phyloP scores from a whole-genome alignment of 2,329 filamentous ascomycete species.

The Madurella fahalii region DNA sequence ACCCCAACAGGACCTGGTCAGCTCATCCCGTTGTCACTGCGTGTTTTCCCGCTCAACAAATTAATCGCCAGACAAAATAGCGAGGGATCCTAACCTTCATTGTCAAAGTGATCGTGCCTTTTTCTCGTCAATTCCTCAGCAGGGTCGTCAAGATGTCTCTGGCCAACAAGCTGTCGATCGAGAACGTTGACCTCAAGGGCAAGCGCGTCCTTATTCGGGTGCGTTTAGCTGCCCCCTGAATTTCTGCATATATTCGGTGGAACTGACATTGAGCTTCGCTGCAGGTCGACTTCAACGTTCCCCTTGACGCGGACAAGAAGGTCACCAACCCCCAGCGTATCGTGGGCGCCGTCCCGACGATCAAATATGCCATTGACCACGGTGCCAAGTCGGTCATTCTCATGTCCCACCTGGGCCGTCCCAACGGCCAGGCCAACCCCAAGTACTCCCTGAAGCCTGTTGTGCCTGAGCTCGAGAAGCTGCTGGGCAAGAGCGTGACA shows the following conservation, averaged over 20 bases:
- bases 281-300: constrained; percentile 99
- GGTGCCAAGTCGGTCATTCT: constrained; percentile 89
- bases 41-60: constrained; percentile 22
- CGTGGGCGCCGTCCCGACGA: constrained; percentile 88
- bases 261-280: constrained; percentile 24
- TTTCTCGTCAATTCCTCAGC: constrained; percentile 18
- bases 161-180: constrained; percentile 95
- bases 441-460: constrained; percentile 97
- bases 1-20: constrained; percentile 15
- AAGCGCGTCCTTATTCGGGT: constrained; percentile 98
- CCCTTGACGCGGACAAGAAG: constrained; percentile 86
- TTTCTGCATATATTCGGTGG: neutral
- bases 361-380: constrained; percentile 88
- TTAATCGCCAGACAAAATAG: constrained; percentile 11
- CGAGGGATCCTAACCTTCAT: constrained; percentile 13
- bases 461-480: constrained; percentile 85
- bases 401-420: constrained; percentile 98
- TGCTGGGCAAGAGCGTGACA: constrained; percentile 76
- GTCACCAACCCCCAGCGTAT: constrained; percentile 99
- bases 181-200: constrained; percentile 93
- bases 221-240: constrained; percentile 35
- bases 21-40: constrained; percentile 14
- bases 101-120: neutral
- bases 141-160: constrained; percentile 74
- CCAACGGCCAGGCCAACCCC: constrained; percentile 79